Percentiles rank a stretch among this genome's conserved stretches.
phyloP scores from a whole-genome alignment of 2,329 filamentous ascomycete genomes.

The Trichoderma citrinoviride region DNA sequence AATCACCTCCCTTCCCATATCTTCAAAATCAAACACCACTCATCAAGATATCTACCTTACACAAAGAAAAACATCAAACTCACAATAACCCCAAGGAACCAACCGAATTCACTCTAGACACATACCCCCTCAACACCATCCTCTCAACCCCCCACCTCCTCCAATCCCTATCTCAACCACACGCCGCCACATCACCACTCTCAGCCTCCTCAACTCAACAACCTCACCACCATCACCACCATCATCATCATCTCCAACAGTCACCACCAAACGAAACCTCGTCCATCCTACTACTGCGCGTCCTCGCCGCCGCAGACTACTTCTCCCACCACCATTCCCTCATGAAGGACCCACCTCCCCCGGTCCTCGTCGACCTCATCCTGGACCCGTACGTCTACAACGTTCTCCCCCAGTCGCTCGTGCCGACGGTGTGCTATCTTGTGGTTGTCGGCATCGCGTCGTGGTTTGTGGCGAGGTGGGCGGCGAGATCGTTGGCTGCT shows the following conservation, averaged over 20 bases:
- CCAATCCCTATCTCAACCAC: slow-evolving; percentile 61
- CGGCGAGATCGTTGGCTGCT: slow-evolving; percentile 30
- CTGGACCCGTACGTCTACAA: slow-evolving; percentile 84
- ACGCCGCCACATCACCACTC: slow-evolving; percentile 39
- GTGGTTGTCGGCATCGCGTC: slow-evolving; percentile 53
- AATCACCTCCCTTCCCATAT: not conserved
- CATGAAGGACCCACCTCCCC: slow-evolving; percentile 71
- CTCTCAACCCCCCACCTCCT: slow-evolving; percentile 62
- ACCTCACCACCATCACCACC: not conserved
- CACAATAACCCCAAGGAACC: slow-evolving; percentile 65
- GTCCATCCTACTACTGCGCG: slow-evolving; percentile 68
- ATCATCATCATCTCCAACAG: not conserved
- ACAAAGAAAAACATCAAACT: not conserved
- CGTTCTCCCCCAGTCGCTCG: slow-evolving; percentile 72
- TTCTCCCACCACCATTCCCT: slow-evolving; percentile 70
- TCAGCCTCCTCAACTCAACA: not conserved
- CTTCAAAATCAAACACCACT: not conserved
- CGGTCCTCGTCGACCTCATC: slow-evolving; percentile 76
- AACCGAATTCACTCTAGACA: slow-evolving; percentile 70
- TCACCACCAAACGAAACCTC: slow-evolving; percentile 33
- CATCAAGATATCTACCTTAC: not conserved
- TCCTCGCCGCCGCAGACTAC: slow-evolving; percentile 79
- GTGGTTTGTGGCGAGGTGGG: slow-evolving; percentile 43
- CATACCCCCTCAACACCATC: slow-evolving; percentile 59
- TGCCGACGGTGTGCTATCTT: slow-evolving; percentile 70